phyloP scores from a whole-genome alignment of 1,139 yeast genomes.

The Suhomyces atakaporum region DNA sequence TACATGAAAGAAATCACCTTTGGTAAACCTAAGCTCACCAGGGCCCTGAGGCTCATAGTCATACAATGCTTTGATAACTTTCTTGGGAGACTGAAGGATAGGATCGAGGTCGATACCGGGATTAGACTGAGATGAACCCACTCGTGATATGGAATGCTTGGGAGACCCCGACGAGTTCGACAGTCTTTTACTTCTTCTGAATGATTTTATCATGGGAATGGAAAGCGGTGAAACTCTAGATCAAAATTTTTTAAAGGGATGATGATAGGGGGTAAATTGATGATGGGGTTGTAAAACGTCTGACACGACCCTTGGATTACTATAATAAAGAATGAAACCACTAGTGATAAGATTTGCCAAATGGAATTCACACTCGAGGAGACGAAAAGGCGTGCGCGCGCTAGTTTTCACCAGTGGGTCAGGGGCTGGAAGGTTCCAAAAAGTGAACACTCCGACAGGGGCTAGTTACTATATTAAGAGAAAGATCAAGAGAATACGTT shows the following conservation, averaged over 20 bases:
- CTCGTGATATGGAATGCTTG: slow-evolving; percentile 39
- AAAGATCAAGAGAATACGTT: no score
- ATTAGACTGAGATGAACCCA: slow-evolving; percentile 23
- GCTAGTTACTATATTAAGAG: no score
- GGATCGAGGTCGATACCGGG: slow-evolving; percentile 18
- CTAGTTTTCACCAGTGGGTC: slow-evolving; percentile 5
- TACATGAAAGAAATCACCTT: slow-evolving; percentile 91
- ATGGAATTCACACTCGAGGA: slow-evolving; percentile 2
- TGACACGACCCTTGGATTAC: no score
- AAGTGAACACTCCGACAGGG: background rate
- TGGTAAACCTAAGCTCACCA: slow-evolving; percentile 73
- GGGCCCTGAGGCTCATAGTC: slow-evolving; percentile 80
- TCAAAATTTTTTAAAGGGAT: background rate
- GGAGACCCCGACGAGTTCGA: slow-evolving; percentile 39
- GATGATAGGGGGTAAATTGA: background rate
- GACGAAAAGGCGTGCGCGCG: slow-evolving; percentile 10
- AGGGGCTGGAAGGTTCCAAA: background rate
- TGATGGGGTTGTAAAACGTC: no score
- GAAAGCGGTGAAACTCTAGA: background rate
- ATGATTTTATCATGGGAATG: slow-evolving; percentile 40
- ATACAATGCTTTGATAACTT: slow-evolving; percentile 80
- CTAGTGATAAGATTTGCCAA: slow-evolving; percentile 1
- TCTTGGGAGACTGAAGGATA: slow-evolving; percentile 59
- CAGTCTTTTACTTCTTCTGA: slow-evolving; percentile 47
- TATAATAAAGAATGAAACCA: no score